phyloP scores from a whole-genome alignment of 2,329 filamentous ascomycete genomes.

The Pseudocercospora fijiensis region DNA sequence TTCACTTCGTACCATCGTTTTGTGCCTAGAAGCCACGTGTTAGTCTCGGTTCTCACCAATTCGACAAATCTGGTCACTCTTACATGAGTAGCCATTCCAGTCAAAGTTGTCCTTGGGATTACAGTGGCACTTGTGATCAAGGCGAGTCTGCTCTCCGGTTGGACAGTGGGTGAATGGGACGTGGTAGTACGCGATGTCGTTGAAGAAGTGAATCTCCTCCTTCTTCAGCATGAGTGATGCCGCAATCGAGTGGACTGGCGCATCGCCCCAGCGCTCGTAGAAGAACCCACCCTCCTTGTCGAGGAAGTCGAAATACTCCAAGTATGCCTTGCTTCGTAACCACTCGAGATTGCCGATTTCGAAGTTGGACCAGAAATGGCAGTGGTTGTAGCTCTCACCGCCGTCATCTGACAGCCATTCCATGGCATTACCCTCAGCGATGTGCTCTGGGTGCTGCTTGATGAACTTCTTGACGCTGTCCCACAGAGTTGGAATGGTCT shows the following conservation, averaged over 20 bases:
- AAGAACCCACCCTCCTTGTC: slow-evolving; percentile 95
- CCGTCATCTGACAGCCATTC: slow-evolving; percentile 86
- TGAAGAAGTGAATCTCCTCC: slow-evolving; percentile 96
- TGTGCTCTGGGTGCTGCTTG: slow-evolving; percentile 81
- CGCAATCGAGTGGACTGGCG: slow-evolving; percentile 96
- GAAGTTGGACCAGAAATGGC: slow-evolving; percentile 99
- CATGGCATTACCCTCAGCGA: slow-evolving; percentile 81
- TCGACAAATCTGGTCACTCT: slow-evolving; percentile 42
- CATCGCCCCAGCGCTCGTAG: slow-evolving; percentile 98
- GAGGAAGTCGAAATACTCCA: slow-evolving; percentile 85
- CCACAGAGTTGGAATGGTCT: slow-evolving; percentile 96
- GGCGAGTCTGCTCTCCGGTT: slow-evolving; percentile 77
- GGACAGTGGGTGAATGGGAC: slow-evolving; percentile 98
- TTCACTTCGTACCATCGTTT: slow-evolving; percentile 83
- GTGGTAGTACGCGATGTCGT: slow-evolving; percentile 98
- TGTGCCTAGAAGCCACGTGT: slow-evolving; percentile 60
- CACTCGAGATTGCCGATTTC: slow-evolving; percentile 93
- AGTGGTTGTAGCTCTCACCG: slow-evolving; percentile 91
- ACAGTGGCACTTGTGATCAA: slow-evolving; percentile 89
- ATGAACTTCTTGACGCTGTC: slow-evolving; percentile 95
- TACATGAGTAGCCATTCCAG: slow-evolving; percentile 98
- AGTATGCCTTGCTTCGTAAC: slow-evolving; percentile 84
- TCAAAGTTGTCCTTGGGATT: slow-evolving; percentile 98
- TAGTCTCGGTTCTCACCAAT: not conserved
- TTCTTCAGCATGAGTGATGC: slow-evolving; percentile 84